Base-by-base conservation (phyloP, 2,329 filamentous ascomycete genomes). In the Pseudogymnoascus sp. region DNA sequence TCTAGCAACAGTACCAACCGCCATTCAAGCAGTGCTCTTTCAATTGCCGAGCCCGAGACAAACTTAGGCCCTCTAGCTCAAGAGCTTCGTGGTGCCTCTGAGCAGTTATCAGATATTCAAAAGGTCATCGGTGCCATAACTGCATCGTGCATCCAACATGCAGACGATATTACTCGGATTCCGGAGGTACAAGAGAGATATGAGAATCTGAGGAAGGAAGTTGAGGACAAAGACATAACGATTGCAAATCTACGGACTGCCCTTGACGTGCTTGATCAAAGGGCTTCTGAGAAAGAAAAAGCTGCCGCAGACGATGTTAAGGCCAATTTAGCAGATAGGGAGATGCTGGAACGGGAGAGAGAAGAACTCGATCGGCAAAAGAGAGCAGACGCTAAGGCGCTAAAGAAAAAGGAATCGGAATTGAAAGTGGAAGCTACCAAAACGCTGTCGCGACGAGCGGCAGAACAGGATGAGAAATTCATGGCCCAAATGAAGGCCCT, bases 401-500 rank as follows among this genome's bases (percentile, higher is more conserved):
- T 56, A 7, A 5, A 19, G n/a, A 1, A 33, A 4, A 33, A 19
- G 4, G 7, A 22, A 4, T 12, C 2, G 11, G 11, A 56, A 12
- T 22, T 56, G 50, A 7, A 56, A 19, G 26, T 0, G 1, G 28
- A 56, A 33, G 28, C 10, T 22, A 4, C 10, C 5, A 33, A 14
- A 12, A 5, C 2, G 1, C 1, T 56, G 4, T 56, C 50, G 16
- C 28, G 11, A 26, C 61, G 24, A 41, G 50, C n/a, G 14, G 7
- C 16, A 24, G 41, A 56, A 22, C 62, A 63, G 1, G 14, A 56
- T 26, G 8, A 64, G 33, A 37, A 12, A 16, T 31, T 56, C 31
- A 43, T 40, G 19, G 14, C 38, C 41, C 41, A 40, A 4, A 61
- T 38, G 50, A 62, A 40, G 19, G 59, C 63, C 10, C 38, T 65